Percentiles rank a stretch among this genome's conserved stretches.
Conservation (phyloP, 257 asterid species). For the Solanum clarkiae region DNA sequence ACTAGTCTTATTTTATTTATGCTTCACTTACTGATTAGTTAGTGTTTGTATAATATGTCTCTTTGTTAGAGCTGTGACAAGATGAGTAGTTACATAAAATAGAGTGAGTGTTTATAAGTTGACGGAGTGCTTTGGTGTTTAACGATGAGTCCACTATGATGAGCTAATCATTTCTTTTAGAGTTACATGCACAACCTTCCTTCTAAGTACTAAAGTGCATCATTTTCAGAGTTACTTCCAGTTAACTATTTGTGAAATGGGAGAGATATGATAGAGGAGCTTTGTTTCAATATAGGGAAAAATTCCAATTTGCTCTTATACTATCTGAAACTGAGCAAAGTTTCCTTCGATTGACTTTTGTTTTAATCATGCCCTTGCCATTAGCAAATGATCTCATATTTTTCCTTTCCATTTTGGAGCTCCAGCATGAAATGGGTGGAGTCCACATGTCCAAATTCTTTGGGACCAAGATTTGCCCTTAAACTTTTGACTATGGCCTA, state of each 20-base stretch:
- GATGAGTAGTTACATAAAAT: neutral
- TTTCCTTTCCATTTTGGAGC: neutral
- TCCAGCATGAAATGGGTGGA: neutral
- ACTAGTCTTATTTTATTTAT: neutral
- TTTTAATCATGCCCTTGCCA: neutral
- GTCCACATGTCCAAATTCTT: neutral
- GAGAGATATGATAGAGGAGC: neutral
- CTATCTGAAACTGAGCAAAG: neutral
- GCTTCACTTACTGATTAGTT: neutral
- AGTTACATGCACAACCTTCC: neutral
- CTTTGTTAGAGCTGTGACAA: neutral
- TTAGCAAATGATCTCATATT: neutral
- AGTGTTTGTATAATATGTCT: neutral
- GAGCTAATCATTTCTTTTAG: neutral
- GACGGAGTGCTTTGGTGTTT: neutral
- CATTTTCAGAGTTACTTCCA: neutral
- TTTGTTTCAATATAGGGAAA: neutral
- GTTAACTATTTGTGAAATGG: neutral
- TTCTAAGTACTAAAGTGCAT: neutral
- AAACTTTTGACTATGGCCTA: neutral
- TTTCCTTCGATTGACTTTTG: neutral
- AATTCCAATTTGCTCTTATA: neutral
- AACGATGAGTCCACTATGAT: neutral
- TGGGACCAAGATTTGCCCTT: neutral
- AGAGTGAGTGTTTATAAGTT: neutral